phyloP scores from a whole-genome alignment of 352 stramenopile species.

The Globisporangium nunn region DNA sequence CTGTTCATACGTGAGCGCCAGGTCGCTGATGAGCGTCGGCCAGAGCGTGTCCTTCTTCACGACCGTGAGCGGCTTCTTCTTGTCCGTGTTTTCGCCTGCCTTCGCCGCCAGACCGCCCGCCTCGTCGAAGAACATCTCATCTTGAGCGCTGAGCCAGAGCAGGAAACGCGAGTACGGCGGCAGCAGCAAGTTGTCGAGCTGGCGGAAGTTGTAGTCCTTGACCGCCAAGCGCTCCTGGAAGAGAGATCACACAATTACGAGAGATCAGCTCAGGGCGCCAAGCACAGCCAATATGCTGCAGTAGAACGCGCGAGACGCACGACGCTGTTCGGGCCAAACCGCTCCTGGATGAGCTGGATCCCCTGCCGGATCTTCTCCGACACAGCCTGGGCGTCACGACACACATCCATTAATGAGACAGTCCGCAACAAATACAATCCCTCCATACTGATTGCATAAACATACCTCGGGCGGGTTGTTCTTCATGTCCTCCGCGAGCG shows the following conservation, averaged over 20 bases:
- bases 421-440: background rate
- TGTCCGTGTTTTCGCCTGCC: slow-evolving; percentile 41
- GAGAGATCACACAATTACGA: background rate
- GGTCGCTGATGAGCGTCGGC: slow-evolving; percentile 65
- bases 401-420: slow-evolving; percentile 1
- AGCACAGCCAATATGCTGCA: no score
- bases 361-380: slow-evolving; percentile 74
- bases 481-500: slow-evolving; percentile 61
- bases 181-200: slow-evolving; percentile 79
- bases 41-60: slow-evolving; percentile 84
- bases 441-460: no score
- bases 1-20: slow-evolving; percentile 84
- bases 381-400: slow-evolving; percentile 17
- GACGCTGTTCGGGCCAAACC: slow-evolving; percentile 79
- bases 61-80: slow-evolving; percentile 52
- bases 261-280: background rate
- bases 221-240: slow-evolving; percentile 68
- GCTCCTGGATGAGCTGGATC: slow-evolving; percentile 72
- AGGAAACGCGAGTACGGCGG: slow-evolving; percentile 86
- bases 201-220: slow-evolving; percentile 87
- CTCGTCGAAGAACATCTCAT: slow-evolving; percentile 82
- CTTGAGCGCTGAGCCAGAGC: slow-evolving; percentile 85
- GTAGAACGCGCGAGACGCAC: slow-evolving; percentile 15
- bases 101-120: slow-evolving; percentile 39
- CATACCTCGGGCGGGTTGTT: slow-evolving; percentile 48